Evolutionary conservation across 1,284 basidiomycete species (phyloP), one percentile per base, ranked within the genome.

Genomic region (Cryptococcus sp.): DNA sequence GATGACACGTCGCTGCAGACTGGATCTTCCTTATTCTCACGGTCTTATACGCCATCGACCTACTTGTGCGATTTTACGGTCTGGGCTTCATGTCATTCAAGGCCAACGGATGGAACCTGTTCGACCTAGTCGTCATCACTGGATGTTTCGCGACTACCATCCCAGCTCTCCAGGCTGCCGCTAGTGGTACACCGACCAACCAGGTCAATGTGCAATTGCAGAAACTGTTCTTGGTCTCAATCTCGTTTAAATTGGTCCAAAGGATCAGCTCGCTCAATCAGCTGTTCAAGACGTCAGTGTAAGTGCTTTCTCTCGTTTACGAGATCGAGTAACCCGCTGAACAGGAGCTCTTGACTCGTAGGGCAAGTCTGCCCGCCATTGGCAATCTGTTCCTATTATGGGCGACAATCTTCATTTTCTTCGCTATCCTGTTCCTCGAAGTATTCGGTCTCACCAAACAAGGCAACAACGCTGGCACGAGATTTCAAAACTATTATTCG

Each of bases 251-350:
- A 79, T 84, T 99, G 22, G 91, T 97, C 1, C 92, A 97, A 73
- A 85, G 90, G 52, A 89, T 88, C 61, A 88, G 93, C 70, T 87
- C 86, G 63, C 82, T 99, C 59, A 98, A 98, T 70, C 92, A 96
- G 79, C 82, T 99, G 19, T 98, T 98, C 85, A 97, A 97, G 80
- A 97, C 93, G 7, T 91, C 92, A 1, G 84, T 91, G 90, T 93
- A 81, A 65, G 91, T 82, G 7, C 19, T 16, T 11, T 30, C 20
- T 10, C 5, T 13, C 16, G 7, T 45, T 5, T 15, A n/a, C 42
- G 11, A 22, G 15, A 22, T n/a, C 10, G 42, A 45, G 47, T 22
- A 22, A n/a, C 8, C 47, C n/a, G 23, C n/a, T 22, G 30, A 47
- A 11, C n/a, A 22, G 23, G 13, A 25, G 30, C 43, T 61, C 41